Evolutionary conservation across 768 basidiomycete genomes (phyloP).

Genomic region (Tricholoma saponaceum): DNA sequence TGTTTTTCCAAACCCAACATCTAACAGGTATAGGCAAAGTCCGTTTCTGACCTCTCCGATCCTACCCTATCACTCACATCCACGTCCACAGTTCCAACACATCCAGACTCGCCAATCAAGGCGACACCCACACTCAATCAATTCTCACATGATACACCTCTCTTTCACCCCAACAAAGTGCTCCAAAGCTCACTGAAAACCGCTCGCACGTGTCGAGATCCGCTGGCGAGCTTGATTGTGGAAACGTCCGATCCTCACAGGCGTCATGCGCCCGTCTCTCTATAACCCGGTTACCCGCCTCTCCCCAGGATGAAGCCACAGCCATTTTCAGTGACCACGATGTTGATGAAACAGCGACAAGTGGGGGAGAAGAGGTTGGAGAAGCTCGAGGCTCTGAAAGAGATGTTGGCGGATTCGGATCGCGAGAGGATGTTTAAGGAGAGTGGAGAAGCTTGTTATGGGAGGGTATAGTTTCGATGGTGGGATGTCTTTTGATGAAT

Average conservation of each 20-base stretch:
- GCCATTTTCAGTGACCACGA: too few relatives aligned
- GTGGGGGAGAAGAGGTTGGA: too few relatives aligned
- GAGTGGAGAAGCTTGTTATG: too few relatives aligned
- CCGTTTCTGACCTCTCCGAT: background rate
- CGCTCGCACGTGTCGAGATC: constrained; percentile 44
- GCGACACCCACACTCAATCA: constrained; percentile 41
- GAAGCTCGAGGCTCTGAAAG: too few relatives aligned
- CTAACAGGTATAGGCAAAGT: background rate
- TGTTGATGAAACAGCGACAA: too few relatives aligned
- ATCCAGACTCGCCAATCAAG: constrained; percentile 50
- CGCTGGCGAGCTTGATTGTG: constrained; percentile 51
- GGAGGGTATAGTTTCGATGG: too few relatives aligned
- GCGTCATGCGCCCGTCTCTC: constrained; percentile 22
- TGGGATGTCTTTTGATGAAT: too few relatives aligned
- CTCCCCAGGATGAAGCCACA: too few relatives aligned
- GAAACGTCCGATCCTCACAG: constrained; percentile 67
- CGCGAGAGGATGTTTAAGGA: too few relatives aligned
- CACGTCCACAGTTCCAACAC: constrained; percentile 8
- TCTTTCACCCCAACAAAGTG: constrained; percentile 49
- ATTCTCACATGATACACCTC: constrained; percentile 56
- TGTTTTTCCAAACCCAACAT: background rate
- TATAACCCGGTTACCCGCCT: too few relatives aligned
- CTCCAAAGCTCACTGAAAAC: constrained; percentile 44
- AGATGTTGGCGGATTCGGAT: too few relatives aligned
- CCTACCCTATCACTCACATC: too few relatives aligned